A percentile compares a stretch with the other conserved stretches of the same genome.
phyloP scores from a whole-genome alignment of 1,284 basidiomycete species.

The Hypsizygus ulmarius region DNA sequence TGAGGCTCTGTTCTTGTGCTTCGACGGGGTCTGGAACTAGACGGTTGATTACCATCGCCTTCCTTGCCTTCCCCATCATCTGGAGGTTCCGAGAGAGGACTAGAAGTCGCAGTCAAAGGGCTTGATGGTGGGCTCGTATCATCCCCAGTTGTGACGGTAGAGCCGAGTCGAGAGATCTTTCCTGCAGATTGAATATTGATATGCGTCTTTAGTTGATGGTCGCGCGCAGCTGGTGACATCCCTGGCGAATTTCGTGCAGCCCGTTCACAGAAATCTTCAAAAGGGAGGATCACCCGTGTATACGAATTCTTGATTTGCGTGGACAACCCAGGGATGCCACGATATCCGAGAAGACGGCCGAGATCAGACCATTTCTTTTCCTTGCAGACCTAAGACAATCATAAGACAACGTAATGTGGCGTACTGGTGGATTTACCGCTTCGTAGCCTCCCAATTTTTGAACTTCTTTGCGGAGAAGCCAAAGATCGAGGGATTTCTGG shows the following conservation, averaged over 20 bases:
- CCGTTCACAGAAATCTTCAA: conserved; percentile 84
- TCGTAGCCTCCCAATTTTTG: conserved; percentile 86
- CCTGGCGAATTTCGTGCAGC: conserved; percentile 63
- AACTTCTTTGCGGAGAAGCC: conserved; percentile 90
- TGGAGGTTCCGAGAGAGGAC: conserved; percentile 74
- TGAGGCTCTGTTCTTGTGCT: conserved; percentile 43
- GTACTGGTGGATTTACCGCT: conserved; percentile 45
- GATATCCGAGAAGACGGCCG: conserved; percentile 79
- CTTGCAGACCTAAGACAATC: conserved; percentile 59
- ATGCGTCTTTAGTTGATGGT: conserved; percentile 37
- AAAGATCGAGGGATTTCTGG: conserved; percentile 89
- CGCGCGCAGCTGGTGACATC: conserved; percentile 36
- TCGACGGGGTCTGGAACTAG: conserved; percentile 38
- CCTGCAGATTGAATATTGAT: conserved; percentile 38
- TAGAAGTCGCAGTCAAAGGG: conserved; percentile 69
- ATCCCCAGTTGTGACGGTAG: conserved; percentile 32
- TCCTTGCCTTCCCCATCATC: conserved; percentile 67
- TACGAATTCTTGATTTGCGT: conserved; percentile 91
- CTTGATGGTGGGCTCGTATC: conserved; percentile 61
- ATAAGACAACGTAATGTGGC: conserved; percentile 12
- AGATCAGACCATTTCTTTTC: conserved; percentile 86
- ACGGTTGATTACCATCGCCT: conserved; percentile 31
- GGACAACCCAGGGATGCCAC: conserved; percentile 77
- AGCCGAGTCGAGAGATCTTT: conserved; percentile 39
- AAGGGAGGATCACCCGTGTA: conserved; percentile 87